Base-by-base conservation (phyloP, 2,329 filamentous ascomycete genomes). In the Metarhizium rileyi region DNA sequence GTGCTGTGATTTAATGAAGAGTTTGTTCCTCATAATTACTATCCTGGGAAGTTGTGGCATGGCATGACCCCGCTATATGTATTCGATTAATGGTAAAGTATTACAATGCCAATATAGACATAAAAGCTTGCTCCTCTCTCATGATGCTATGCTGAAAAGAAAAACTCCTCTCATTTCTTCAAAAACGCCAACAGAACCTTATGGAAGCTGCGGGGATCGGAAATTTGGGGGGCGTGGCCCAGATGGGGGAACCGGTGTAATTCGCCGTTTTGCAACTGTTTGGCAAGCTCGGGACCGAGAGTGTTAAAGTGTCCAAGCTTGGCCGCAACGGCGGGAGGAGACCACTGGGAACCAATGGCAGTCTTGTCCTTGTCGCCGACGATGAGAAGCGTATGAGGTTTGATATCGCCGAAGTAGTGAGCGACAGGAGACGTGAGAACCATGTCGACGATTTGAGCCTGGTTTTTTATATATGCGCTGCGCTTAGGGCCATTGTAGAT, bases 221-320 rank as follows among this genome's bases (percentile, higher is more conserved):
- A 74, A 48, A 78, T 72, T 55, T 78, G 76, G 14, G 76, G 75
- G 33, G 74, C 68, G 52, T 80, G 76, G 1, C 76, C 76, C 35
- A 76, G 55, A 25, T 70, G 66, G 0, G 67, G 61, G 53, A 78
- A 78, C 44, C 70, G 68, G 35, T 77, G 58, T 47, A 78, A 59
- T 8, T 69, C 66, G 30, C 65, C 65, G 35, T 71, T 65, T 1
- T 70, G 70, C 38, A 78, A 74, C 52, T 65, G 63, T 0, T 58
- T 63, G 7, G 67, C 68, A 0, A 71, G 69, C 51, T 69, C 55
- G n/a, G 69, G 69, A 0, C 75, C 76, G 10, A 80, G 60, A 3
- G 73, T 59, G 45, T 71, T 64, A 52, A 77, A 79, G 54, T 72
- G 69, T 0, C 76, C 76, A 14, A 80, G 56, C 54, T 61, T 63